Conservation (phyloP, 257 asterid genomes). For the Henckelia pumila region DNA sequence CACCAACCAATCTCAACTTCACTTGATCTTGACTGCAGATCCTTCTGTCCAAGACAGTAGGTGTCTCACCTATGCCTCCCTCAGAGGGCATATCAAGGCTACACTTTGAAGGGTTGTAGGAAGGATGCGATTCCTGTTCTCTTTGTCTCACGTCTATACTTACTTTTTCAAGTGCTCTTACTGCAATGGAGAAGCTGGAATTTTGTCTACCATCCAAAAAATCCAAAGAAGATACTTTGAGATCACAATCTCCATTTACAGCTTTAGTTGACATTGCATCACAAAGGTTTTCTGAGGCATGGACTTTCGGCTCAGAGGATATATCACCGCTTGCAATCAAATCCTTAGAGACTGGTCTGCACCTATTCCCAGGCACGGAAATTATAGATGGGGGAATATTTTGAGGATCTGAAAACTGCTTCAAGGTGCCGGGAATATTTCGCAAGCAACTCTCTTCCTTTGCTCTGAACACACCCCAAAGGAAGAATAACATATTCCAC, state of each 20-base stretch:
- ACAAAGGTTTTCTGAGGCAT: constrained; percentile 42
- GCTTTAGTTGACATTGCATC: constrained; percentile 30
- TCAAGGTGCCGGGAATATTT: constrained; percentile 37
- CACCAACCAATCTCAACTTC: constrained; percentile 19
- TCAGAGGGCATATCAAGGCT: constrained; percentile 25
- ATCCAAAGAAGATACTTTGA: constrained; percentile 35
- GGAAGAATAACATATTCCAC: constrained; percentile 76
- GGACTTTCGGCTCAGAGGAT: constrained; percentile 29
- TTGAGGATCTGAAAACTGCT: constrained; percentile 36
- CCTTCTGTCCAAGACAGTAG: constrained; percentile 25
- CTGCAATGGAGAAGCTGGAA: constrained; percentile 32
- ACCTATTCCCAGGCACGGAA: constrained; percentile 54
- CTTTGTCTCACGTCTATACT: constrained; percentile 26
- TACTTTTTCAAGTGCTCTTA: constrained; percentile 38
- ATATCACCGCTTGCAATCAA: constrained; percentile 28
- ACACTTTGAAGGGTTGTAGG: constrained; percentile 26
- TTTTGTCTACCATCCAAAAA: constrained; percentile 28
- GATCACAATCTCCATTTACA: constrained; percentile 36
- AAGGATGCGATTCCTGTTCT: constrained; percentile 30
- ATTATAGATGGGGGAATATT: constrained; percentile 49
- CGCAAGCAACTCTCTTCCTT: constrained; percentile 48
- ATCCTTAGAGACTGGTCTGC: constrained; percentile 44
- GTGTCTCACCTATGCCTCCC: constrained; percentile 33
- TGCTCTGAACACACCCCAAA: constrained; percentile 92
- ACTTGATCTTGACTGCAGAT: constrained; percentile 25